Conservation (phyloP, 495 filamentous ascomycete genomes). For the Penicilliopsis zonata region DNA sequence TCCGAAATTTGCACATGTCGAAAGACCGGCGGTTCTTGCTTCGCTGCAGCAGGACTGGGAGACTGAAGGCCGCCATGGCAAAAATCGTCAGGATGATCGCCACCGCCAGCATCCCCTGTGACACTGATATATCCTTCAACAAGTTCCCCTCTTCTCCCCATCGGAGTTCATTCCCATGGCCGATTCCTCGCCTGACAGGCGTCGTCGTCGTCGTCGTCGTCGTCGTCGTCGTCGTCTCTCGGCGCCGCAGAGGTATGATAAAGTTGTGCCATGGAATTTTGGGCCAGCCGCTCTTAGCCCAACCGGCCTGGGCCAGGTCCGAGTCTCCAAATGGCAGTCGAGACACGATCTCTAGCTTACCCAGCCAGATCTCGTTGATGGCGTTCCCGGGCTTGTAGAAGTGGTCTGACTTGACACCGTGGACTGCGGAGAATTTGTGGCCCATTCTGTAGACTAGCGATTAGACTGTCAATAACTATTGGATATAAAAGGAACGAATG, state of each 20-base stretch:
- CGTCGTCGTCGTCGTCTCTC: not conserved
- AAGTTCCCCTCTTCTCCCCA: no score
- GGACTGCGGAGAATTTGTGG: conserved; percentile 19
- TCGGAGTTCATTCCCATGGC: no score
- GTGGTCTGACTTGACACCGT: conserved; percentile 19
- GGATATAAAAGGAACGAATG: no score
- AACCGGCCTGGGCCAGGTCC: conserved; percentile 22
- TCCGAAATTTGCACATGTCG: not conserved
- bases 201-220: not conserved
- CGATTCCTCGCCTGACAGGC: not conserved
- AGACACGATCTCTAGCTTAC: conserved; percentile 23
- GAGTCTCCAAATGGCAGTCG: conserved; percentile 25
- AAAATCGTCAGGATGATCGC: not conserved
- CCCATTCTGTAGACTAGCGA: conserved; percentile 23
- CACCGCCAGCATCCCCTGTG: no score
- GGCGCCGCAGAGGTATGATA: conserved; percentile 25
- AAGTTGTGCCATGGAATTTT: conserved; percentile 33
- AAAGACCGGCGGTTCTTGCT: not conserved
- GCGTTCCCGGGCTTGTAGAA: conserved; percentile 24
- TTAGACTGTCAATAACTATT: no score
- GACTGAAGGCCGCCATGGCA: not conserved
- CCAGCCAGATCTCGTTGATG: conserved; percentile 28
- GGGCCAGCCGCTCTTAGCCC: conserved; percentile 16
- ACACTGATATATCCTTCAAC: no score
- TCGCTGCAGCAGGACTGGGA: not conserved